phyloP scores from a whole-genome alignment of 106 monocot species.

The Dendrobium catenatum region DNA sequence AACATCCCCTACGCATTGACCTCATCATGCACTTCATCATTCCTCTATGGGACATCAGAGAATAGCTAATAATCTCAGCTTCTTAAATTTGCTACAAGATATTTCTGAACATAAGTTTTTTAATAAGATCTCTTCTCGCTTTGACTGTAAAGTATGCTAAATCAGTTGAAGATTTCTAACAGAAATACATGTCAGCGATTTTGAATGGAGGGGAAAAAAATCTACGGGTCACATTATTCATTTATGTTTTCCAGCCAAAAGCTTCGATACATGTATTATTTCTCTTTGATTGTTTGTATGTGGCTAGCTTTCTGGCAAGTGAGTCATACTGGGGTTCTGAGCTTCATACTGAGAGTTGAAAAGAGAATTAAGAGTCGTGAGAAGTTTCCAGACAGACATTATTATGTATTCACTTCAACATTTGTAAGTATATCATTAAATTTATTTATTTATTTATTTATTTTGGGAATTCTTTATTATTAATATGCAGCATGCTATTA shows the following conservation, averaged over 20 bases:
- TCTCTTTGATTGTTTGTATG: not conserved
- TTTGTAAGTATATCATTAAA: not conserved
- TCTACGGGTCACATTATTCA: not conserved
- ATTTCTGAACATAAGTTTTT: not conserved
- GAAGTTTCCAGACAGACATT: not conserved
- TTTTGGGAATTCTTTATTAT: not conserved
- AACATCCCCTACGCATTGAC: conserved; percentile 37
- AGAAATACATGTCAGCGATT: not conserved
- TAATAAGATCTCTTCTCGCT: not conserved
- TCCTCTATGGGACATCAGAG: conserved; percentile 11
- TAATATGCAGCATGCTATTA: not conserved
- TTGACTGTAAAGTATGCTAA: too few species aligned
- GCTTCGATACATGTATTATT: not conserved
- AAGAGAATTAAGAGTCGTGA: not conserved
- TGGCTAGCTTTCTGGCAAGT: too few species aligned
- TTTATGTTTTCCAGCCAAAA: not conserved
- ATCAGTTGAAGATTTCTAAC: too few species aligned
- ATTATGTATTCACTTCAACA: not conserved
- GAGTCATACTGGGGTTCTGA: too few species aligned
- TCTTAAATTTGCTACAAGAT: not conserved
- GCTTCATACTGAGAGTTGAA: not conserved
- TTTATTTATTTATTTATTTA: not conserved
- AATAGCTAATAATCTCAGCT: not conserved
- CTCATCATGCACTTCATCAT: conserved; percentile 51
- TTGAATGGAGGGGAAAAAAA: not conserved